These are phyloP conservation scores for Mucor saturninus DNA, from an alignment of 371 early-diverging fungal genomes.

Conservation along the genomic window DNA sequence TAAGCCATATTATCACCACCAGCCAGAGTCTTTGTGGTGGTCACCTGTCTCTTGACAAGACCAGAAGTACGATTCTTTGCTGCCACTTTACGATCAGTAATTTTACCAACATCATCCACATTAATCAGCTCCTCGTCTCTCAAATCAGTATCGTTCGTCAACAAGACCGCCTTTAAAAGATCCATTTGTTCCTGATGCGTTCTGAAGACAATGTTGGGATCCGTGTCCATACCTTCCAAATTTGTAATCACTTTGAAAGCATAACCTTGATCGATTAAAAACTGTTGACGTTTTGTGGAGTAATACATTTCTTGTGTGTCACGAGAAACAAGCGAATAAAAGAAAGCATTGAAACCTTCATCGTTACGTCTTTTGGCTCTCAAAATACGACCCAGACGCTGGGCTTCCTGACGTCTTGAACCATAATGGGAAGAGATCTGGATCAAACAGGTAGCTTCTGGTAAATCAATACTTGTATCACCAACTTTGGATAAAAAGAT, in stretches of 20 bases:
- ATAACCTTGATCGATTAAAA: constrained; percentile 56
- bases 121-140: constrained; percentile 60
- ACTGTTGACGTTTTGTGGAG: constrained; percentile 51
- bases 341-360: constrained; percentile 55
- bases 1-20: constrained; percentile 97
- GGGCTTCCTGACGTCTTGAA: constrained; percentile 58
- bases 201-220: constrained; percentile 74
- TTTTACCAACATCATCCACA: constrained; percentile 49
- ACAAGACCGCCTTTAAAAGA: constrained; percentile 86
- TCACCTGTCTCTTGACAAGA: constrained; percentile 50
- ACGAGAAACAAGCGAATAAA: constrained; percentile 50
- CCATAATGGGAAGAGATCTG: constrained; percentile 59
- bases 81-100: constrained; percentile 49
- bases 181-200: constrained; percentile 85
- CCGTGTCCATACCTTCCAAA: constrained; percentile 67
- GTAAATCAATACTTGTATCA: constrained; percentile 55
- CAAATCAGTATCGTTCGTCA: constrained; percentile 80
- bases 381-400: constrained; percentile 53
- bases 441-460: constrained; percentile 55
- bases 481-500: constrained; percentile 53
- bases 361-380: constrained; percentile 56
- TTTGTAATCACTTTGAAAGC: constrained; percentile 37
- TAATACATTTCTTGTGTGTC: constrained; percentile 47
- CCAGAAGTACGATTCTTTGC: constrained; percentile 40
- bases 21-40: constrained; percentile 80